A percentile compares a stretch with the other conserved stretches of the same genome.
These are phyloP conservation scores for Phytophthora fragariae DNA, from an alignment of 352 stramenopile genomes.

Conservation along the genomic window DNA sequence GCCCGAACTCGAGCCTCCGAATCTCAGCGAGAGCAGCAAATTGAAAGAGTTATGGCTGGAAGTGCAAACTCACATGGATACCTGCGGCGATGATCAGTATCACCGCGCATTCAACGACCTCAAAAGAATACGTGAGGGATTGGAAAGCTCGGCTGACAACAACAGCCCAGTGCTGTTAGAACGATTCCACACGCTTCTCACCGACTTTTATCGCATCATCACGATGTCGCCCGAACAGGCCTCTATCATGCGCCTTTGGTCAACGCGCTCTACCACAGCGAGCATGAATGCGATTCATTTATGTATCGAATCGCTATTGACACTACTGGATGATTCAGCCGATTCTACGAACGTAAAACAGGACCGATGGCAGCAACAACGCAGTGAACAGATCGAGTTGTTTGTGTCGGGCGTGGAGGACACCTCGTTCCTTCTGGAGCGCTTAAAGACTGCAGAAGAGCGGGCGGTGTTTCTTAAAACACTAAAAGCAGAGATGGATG, in stretches of 20 bases:
- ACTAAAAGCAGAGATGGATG: constrained; percentile 7
- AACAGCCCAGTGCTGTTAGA: not conserved
- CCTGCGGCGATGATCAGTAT: not conserved
- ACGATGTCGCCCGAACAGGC: not conserved
- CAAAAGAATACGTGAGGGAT: not conserved
- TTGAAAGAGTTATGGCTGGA: not conserved
- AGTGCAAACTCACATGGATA: not conserved
- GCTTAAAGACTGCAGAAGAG: constrained; percentile 15
- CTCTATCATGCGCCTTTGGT: not conserved
- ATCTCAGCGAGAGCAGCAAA: not conserved
- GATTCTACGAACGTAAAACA: not conserved
- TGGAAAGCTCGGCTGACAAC: not conserved
- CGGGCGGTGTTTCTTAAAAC: not conserved
- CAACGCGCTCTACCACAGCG: not conserved
- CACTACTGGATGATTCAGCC: not conserved
- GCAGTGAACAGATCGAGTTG: not conserved
- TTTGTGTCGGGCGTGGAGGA: not conserved
- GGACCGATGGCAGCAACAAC: constrained; percentile 1
- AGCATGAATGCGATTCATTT: not conserved
- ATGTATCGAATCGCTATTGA: not conserved
- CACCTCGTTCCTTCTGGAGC: constrained; percentile 2
- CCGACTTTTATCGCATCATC: not conserved
- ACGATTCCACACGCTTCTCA: not conserved
- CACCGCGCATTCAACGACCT: not conserved
- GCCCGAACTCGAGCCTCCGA: not conserved